Base-by-base conservation (phyloP, 495 filamentous ascomycete genomes). In the Talaromyces liani region DNA sequence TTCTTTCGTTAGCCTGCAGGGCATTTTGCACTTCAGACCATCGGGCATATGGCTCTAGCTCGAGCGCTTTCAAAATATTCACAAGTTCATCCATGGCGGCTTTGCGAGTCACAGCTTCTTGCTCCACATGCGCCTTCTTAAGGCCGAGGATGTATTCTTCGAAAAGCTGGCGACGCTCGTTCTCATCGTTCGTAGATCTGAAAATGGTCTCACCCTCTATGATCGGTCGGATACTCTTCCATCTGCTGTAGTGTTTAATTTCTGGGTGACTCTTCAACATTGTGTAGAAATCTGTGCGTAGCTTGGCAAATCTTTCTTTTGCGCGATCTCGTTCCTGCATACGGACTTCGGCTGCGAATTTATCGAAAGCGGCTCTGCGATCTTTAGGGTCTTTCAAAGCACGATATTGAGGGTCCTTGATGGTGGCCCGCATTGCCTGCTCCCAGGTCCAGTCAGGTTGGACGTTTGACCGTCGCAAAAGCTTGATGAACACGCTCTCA, bases 211-310 rank as follows among this genome's bases (percentile, higher is more conserved):
- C 94, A 58, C 89, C 90, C 75, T 97, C 91, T 69, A 98, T 94
- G 58, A 96, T 96, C 18, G 92, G 92, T 49, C 91, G 88, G 63
- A 93, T 93, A 33, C 90, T 97, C 82, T 91, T 97, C 95, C 95
- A 98, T 62, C 93, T 89, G 64, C 93, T 97, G 76, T 96, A 98
- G 68, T 96, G 87, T 76, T 93, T 95, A 72, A 99, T 98, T 78
- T 98, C 94, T 69, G 93, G 91, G 74, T 98, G 95, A 65, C 92
- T 93, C 73, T 88, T 91, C 67, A 98, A 81, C 94, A 99, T 99
- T 61, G 87, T 93, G 68, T 86, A 88, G 78, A 98, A 99, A 79
- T 98, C 93, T 73, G 90, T 82, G 65, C 92, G 91, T 67, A 98
- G 83, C 77, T 97, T 98, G 68, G 91, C 85, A 71, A 95, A 85